Percentiles rank a stretch among this genome's conserved stretches.
phyloP scores from a whole-genome alignment of 176 grass and related monocot species.

The Musa schizocarpa region DNA sequence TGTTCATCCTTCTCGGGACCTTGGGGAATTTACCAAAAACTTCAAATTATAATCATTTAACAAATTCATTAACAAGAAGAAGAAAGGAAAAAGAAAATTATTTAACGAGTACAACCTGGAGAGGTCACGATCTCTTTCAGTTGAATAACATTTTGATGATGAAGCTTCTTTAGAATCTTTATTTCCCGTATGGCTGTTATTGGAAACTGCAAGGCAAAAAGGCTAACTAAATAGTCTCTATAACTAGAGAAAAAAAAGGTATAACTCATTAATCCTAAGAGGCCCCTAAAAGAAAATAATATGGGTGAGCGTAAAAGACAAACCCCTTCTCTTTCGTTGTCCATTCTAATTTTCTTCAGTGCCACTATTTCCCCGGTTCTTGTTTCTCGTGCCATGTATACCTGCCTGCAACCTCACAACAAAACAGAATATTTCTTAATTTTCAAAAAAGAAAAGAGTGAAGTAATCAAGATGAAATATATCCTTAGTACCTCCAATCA shows the following conservation, averaged over 20 bases:
- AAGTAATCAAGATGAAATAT: background rate
- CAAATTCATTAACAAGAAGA: conserved; percentile 24
- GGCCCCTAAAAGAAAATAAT: background rate
- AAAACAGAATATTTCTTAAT: background rate
- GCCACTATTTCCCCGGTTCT: conserved; percentile 75
- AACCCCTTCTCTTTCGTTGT: conserved; percentile 91
- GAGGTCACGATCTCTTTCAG: conserved; percentile 95
- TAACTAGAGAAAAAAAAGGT: background rate
- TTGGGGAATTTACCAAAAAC: conserved; percentile 22
- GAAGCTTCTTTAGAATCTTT: conserved; percentile 89
- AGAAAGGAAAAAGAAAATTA: background rate
- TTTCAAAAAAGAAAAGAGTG: background rate
- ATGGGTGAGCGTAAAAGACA: background rate
- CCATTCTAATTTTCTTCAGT: conserved; percentile 93
- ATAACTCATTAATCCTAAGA: background rate
- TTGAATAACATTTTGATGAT: conserved; percentile 85
- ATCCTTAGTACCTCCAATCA: background rate
- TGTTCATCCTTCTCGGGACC: conserved; percentile 84
- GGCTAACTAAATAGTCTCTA: conserved; percentile 8
- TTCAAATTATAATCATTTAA: conserved; percentile 2
- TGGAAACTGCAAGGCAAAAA: conserved; percentile 51
- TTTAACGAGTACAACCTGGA: conserved; percentile 35
- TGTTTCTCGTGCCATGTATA: conserved; percentile 87
- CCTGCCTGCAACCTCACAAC: conserved; percentile 40
- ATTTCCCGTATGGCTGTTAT: conserved; percentile 92